These are phyloP conservation scores for Candida arabinofermentans DNA, from an alignment of 805 yeast species.

Conservation along the genomic window DNA sequence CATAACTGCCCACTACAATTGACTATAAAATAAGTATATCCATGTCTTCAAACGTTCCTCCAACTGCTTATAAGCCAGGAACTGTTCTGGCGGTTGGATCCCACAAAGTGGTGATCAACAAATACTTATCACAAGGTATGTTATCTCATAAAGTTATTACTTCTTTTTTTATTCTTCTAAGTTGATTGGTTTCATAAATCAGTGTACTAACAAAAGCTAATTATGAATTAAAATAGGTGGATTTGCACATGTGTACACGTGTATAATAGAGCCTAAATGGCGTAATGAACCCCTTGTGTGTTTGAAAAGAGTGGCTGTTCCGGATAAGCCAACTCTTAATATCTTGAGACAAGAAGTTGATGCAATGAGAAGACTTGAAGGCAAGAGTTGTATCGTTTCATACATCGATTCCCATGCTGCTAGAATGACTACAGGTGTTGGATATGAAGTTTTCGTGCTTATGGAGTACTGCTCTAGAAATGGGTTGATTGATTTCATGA, in stretches of 20 bases:
- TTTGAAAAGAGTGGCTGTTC: conserved; percentile 91
- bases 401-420: conserved; percentile 96
- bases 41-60: conserved; percentile 34
- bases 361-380: conserved; percentile 87
- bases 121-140: conserved; percentile 74
- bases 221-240: conserved; percentile 44
- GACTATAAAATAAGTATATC: too few relatives aligned
- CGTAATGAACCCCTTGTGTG: conserved; percentile 62
- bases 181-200: not conserved
- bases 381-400: conserved; percentile 75
- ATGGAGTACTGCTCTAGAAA: conserved; percentile 79
- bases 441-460: conserved; percentile 72
- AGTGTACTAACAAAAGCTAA: conserved; percentile 3
- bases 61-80: conserved; percentile 69
- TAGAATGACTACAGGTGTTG: conserved; percentile 46
- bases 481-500: conserved; percentile 79
- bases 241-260: conserved; percentile 91
- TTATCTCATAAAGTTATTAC: not conserved
- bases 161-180: not conserved
- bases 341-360: conserved; percentile 91
- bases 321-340: conserved; percentile 80
- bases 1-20: too few relatives aligned
- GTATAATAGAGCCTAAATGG: conserved; percentile 60
- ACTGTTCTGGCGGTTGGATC: conserved; percentile 79
- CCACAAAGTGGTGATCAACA: conserved; percentile 62